A percentile compares a stretch with the other conserved stretches of the same genome.
phyloP scores from a whole-genome alignment of 2,329 filamentous ascomycete genomes.

The Fusarium sp. region DNA sequence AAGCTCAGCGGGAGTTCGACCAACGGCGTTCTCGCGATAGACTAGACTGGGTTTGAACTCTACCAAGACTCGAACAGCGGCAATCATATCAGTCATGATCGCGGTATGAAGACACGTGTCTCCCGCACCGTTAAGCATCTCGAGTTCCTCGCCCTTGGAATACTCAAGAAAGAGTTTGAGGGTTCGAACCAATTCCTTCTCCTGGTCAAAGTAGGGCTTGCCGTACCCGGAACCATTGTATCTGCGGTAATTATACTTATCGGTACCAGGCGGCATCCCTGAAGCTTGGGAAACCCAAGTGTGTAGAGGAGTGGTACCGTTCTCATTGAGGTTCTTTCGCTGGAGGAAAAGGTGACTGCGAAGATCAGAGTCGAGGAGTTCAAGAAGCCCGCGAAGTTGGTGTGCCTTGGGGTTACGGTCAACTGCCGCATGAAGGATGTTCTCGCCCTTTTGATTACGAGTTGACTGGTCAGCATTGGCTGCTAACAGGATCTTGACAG shows the following conservation, averaged over 20 bases:
- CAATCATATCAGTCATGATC: slow-evolving; percentile 56
- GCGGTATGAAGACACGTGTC: slow-evolving; percentile 74
- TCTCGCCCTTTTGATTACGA: slow-evolving; percentile 72
- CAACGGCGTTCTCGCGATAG: slow-evolving; percentile 80
- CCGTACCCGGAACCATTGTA: slow-evolving; percentile 18
- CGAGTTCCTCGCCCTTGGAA: slow-evolving; percentile 68
- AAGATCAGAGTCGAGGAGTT: slow-evolving; percentile 69
- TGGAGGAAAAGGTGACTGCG: slow-evolving; percentile 70
- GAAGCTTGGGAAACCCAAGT: slow-evolving; percentile 62
- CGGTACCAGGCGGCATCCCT: slow-evolving; percentile 23
- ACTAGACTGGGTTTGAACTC: slow-evolving; percentile 70
- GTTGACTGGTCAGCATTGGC: slow-evolving; percentile 77
- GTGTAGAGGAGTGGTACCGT: slow-evolving; percentile 74
- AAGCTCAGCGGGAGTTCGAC: slow-evolving; percentile 78
- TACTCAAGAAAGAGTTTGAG: slow-evolving; percentile 66
- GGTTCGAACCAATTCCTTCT: slow-evolving; percentile 56
- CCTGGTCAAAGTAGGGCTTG: slow-evolving; percentile 42
- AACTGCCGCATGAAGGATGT: slow-evolving; percentile 74
- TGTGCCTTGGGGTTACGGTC: slow-evolving; percentile 50
- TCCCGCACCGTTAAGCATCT: slow-evolving; percentile 73
- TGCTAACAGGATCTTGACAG: slow-evolving; percentile 72
- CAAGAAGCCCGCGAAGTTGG: slow-evolving; percentile 63
- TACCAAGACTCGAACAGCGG: slow-evolving; percentile 62
- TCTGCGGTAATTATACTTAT: slow-evolving; percentile 24
- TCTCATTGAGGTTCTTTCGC: slow-evolving; percentile 64